Evolutionary conservation across 768 basidiomycete genomes (phyloP).

Genomic region (Pilatotrama ljubarskyi): DNA sequence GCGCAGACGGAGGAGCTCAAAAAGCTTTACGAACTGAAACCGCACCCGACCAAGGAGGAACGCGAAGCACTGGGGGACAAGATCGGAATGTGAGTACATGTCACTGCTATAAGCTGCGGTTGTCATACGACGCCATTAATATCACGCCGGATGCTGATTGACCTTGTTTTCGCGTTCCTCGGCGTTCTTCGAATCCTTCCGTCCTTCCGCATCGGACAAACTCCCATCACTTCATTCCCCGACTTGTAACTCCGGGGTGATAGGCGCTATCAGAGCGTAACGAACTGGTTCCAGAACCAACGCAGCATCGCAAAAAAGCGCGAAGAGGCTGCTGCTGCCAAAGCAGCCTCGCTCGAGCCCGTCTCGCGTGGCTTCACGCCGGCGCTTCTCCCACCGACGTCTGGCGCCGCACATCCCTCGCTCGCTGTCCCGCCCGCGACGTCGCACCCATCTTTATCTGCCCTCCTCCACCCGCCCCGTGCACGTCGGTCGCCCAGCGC

Average conservation of each 20-base stretch:
- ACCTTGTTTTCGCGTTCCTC: constrained; percentile 21
- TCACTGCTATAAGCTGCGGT: neutral
- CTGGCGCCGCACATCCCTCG: constrained; percentile 32
- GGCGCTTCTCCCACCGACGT: constrained; percentile 30
- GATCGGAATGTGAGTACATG: constrained; percentile 69
- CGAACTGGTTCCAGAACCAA: constrained; percentile 88
- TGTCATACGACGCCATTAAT: constrained; percentile 13
- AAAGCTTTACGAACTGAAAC: constrained; percentile 60
- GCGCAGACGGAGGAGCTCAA: constrained; percentile 71
- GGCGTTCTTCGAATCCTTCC: constrained; percentile 12
- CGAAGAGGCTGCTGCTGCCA: constrained; percentile 43
- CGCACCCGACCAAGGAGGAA: constrained; percentile 69
- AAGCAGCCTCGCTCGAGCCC: constrained; percentile 28
- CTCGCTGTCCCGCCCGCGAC: constrained; percentile 45
- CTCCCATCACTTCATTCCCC: constrained; percentile 8
- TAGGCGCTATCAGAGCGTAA: constrained; percentile 79
- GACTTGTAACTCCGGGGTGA: constrained; percentile 17
- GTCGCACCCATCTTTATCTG: constrained; percentile 45
- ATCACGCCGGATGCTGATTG: constrained; percentile 16
- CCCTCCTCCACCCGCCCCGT: constrained; percentile 37
- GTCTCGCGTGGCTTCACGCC: constrained; percentile 28
- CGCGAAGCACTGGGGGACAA: constrained; percentile 62
- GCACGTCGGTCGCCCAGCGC: constrained; percentile 38
- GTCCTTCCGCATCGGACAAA: constrained; percentile 20
- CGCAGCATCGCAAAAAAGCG: constrained; percentile 75